These are phyloP conservation scores for Xanthoceras sorbifolium DNA, from an alignment of 345 rosid genomes.

Conservation along the genomic window DNA sequence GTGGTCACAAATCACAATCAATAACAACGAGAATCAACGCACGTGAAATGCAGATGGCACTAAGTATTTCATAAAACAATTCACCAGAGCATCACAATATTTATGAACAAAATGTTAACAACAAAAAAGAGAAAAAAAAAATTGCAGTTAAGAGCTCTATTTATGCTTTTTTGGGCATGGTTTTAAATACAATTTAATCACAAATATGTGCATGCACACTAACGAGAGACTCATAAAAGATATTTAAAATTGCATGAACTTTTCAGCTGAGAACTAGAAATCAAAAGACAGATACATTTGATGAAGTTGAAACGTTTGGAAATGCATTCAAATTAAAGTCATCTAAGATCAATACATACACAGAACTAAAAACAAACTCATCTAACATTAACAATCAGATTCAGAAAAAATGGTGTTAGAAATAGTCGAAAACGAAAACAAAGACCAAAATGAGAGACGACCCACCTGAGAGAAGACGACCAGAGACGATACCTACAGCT, in stretches of 20 bases:
- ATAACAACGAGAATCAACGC: background rate
- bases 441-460: conserved; percentile 14
- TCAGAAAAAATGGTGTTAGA: background rate
- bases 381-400: background rate
- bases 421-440: background rate
- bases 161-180: background rate
- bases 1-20: background rate
- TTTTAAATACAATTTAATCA: background rate
- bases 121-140: too few relatives aligned
- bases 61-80: background rate
- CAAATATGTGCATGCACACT: background rate
- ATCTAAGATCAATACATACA: background rate
- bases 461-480: conserved; percentile 20
- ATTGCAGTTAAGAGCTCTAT: too few relatives aligned
- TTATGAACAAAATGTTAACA: too few relatives aligned
- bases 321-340: too few relatives aligned
- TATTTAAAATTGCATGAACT: too few relatives aligned
- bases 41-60: conserved; percentile 7
- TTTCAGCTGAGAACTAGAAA: background rate
- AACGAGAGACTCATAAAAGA: too few relatives aligned
- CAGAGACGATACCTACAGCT: background rate
- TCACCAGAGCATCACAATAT: too few relatives aligned
- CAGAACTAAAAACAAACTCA: too few relatives aligned
- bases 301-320: too few relatives aligned
- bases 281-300: too few relatives aligned